A percentile compares a stretch with the other conserved stretches of the same genome.
Conservation (phyloP, 2,329 filamentous ascomycete genomes). For the Verruconis gallopava region DNA sequence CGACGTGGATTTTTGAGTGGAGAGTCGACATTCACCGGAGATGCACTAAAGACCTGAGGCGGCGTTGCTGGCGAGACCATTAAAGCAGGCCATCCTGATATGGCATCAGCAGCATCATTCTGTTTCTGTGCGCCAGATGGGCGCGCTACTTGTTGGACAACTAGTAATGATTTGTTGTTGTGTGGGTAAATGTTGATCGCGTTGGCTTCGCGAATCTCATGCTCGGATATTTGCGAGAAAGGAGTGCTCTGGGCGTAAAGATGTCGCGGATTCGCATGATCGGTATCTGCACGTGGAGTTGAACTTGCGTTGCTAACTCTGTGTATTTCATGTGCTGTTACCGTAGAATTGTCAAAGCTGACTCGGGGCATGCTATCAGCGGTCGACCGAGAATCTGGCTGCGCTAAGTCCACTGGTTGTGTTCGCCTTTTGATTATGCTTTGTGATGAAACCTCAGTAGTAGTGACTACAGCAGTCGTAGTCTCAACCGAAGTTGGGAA, state of each 20-base stretch:
- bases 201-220: constrained; percentile 48
- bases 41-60: constrained; percentile 1
- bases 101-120: not conserved
- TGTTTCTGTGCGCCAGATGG: not conserved
- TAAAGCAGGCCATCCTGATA: constrained; percentile 5
- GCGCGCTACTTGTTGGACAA: constrained; percentile 41
- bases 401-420: not conserved
- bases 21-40: constrained; percentile 32
- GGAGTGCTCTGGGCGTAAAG: constrained; percentile 37
- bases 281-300: constrained; percentile 23
- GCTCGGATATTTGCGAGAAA: constrained; percentile 35
- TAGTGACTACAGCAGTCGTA: too few relatives aligned
- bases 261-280: constrained; percentile 26
- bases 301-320: constrained; percentile 26
- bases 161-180: constrained; percentile 49
- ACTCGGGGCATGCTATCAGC: constrained; percentile 14
- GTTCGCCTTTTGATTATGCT: too few relatives aligned
- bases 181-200: constrained; percentile 49
- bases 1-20: constrained; percentile 46
- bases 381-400: not conserved
- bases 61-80: constrained; percentile 13
- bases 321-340: constrained; percentile 20
- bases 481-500: too few relatives aligned
- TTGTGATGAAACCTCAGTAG: too few relatives aligned
- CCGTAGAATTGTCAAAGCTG: constrained; percentile 21